A percentile compares a stretch with the other conserved stretches of the same genome.
phyloP scores from a whole-genome alignment of 1,284 basidiomycete genomes.

The Rhodofomes roseus region DNA sequence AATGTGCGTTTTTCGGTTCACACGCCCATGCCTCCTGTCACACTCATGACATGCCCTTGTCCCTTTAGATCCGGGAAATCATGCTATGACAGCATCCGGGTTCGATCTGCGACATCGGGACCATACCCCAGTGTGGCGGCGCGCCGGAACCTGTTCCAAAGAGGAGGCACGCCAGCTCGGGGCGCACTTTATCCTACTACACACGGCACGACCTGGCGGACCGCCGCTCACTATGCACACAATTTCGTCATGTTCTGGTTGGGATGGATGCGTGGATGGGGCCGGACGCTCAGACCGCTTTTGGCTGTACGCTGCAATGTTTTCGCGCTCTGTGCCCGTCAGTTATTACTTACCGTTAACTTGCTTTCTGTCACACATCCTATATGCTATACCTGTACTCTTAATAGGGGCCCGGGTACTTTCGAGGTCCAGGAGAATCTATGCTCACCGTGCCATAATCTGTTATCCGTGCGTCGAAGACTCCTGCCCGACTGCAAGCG shows the following conservation, averaged over 20 bases:
- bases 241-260: background rate
- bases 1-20: constrained; percentile 50
- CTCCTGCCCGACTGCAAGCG: too few species aligned
- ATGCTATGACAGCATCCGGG: constrained; percentile 36
- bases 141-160: background rate
- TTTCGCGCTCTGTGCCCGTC: background rate
- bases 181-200: background rate
- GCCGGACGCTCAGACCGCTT: background rate
- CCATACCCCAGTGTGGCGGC: background rate
- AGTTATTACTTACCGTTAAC: background rate
- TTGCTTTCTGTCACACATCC: background rate
- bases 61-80: constrained; percentile 46
- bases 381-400: background rate
- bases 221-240: background rate
- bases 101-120: background rate
- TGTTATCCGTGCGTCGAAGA: background rate
- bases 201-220: background rate
- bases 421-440: background rate
- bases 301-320: background rate
- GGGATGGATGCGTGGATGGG: background rate
- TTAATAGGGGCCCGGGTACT: background rate
- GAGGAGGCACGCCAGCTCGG: background rate
- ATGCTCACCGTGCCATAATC: background rate
- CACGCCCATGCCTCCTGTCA: constrained; percentile 7
- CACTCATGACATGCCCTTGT: constrained; percentile 1